These are phyloP conservation scores for Suhomyces faveliae DNA, from an alignment of 805 yeast genomes.

Conservation along the genomic window DNA sequence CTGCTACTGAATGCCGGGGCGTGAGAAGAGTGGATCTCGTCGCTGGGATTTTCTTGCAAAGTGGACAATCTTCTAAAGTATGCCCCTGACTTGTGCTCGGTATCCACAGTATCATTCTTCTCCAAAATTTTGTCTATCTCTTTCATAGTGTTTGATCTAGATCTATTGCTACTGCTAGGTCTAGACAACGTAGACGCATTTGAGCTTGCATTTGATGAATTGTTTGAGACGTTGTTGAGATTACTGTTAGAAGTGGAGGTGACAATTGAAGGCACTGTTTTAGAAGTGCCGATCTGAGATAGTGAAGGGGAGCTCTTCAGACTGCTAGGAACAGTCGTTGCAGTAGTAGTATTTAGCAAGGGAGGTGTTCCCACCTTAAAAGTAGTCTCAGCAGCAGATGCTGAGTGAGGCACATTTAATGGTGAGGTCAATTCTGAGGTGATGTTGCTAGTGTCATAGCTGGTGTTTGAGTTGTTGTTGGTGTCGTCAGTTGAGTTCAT, in stretches of 20 bases:
- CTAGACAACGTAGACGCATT: slow-evolving; percentile 9
- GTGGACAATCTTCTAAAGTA: slow-evolving; percentile 66
- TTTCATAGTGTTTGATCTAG: slow-evolving; percentile 35
- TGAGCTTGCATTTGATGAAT: slow-evolving; percentile 4
- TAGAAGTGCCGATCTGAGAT: neutral
- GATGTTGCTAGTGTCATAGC: neutral
- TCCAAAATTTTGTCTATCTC: slow-evolving; percentile 38
- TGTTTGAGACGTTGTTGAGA: neutral
- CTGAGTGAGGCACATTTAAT: slow-evolving; percentile 22
- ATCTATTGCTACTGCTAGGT: slow-evolving; percentile 20
- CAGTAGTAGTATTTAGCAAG: slow-evolving; percentile 10
- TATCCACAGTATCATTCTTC: slow-evolving; percentile 36
- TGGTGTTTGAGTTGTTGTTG: neutral
- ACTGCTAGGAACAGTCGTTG: slow-evolving; percentile 14
- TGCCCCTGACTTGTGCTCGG: slow-evolving; percentile 56
- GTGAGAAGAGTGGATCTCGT: slow-evolving; percentile 15
- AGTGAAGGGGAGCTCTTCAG: slow-evolving; percentile 7
- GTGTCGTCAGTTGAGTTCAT: neutral
- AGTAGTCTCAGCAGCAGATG: slow-evolving; percentile 19
- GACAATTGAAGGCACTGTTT: slow-evolving; percentile 1
- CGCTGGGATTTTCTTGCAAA: slow-evolving; percentile 50
- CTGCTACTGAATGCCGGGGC: neutral
- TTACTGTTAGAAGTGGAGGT: neutral
- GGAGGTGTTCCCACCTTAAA: slow-evolving; percentile 17
- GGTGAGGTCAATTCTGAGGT: slow-evolving; percentile 5